These are phyloP conservation scores for Mimosa pudica DNA, from an alignment of 306 rosid species.

Conservation along the genomic window DNA sequence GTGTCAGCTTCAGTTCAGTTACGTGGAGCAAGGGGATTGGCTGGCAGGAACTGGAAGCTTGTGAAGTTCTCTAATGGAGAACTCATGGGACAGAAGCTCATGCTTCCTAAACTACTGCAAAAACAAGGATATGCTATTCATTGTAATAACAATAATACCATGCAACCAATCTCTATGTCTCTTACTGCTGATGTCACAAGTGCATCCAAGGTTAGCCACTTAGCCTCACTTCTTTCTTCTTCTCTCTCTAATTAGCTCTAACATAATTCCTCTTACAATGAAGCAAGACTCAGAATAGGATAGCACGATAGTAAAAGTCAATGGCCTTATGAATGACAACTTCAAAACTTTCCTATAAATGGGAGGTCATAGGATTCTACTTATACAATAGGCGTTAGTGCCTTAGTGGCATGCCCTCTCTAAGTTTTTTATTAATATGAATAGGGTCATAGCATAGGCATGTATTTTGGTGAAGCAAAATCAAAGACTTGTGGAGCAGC, in stretches of 20 bases:
- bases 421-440: too few relatives aligned
- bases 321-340: too few relatives aligned
- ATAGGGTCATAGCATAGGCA: neutral
- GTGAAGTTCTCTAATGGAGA: conserved; percentile 30
- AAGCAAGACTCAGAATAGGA: neutral
- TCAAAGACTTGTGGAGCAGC: neutral
- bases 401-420: too few relatives aligned
- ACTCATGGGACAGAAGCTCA: conserved; percentile 36
- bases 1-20: conserved; percentile 15
- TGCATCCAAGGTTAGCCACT: conserved; percentile 25
- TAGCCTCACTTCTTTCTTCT: neutral
- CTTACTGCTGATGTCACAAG: conserved; percentile 12
- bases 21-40: conserved; percentile 20
- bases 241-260: neutral
- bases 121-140: neutral
- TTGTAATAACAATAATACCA: conserved; percentile 9
- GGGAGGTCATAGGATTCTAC: too few relatives aligned
- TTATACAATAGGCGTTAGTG: too few relatives aligned
- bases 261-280: neutral
- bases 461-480: neutral
- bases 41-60: neutral
- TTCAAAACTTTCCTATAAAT: too few relatives aligned
- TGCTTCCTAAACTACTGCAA: neutral
- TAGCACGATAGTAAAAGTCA: too few relatives aligned
- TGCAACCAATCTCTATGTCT: conserved; percentile 25